Base-by-base conservation (phyloP, 495 filamentous ascomycete species). In the Talaromyces stipitatus region DNA sequence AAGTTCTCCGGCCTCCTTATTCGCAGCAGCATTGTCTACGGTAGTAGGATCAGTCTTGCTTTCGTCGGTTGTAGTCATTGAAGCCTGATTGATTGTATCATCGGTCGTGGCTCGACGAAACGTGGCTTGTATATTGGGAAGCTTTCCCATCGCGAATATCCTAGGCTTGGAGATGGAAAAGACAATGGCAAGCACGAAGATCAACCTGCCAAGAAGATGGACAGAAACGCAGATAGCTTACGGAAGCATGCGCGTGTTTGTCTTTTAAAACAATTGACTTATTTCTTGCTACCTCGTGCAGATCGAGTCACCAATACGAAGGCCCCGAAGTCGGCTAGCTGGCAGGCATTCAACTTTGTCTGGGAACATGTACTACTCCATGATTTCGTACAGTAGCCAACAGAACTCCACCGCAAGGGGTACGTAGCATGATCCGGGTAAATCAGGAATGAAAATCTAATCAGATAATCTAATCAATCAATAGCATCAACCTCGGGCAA, bases 71-170 rank as follows among this genome's bases (percentile, higher is more conserved):
- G 36, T 14, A 41, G n/a, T 7, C 36, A 8, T 41, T 41, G 36
- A 5, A 16, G 18, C 36, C 3, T 41, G n/a, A 18, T 41, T 51
- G 29, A 48, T 58, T 41, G 43, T 50, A 24, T 60, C 57, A 18
- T 55, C 27, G 24, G 54, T 50, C 58, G 58, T 48, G 2, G 58
- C 45, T 12, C 60, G 58, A 58, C 58, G 53, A 16, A 62, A 41
- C 2, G 36, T 41, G 36, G 16, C 18, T 8, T 16, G 16, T 14
- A 41, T 8, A 20, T n/a, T 41, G 9, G 36, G 36, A 41, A 41
- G 36, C 36, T 41, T 41, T 18, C 36, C 36, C 36, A 41, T 41
- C 9, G n/a, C 36, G n/a, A 20, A 41, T 20, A 7, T 20, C n/a
- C 36, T 41, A 16, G 11, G 18, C 7, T 20, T 4, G 9, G 33